These are phyloP conservation scores for Omphalotus olearius DNA, from an alignment of 1,284 basidiomycete species.

Conservation along the genomic window DNA sequence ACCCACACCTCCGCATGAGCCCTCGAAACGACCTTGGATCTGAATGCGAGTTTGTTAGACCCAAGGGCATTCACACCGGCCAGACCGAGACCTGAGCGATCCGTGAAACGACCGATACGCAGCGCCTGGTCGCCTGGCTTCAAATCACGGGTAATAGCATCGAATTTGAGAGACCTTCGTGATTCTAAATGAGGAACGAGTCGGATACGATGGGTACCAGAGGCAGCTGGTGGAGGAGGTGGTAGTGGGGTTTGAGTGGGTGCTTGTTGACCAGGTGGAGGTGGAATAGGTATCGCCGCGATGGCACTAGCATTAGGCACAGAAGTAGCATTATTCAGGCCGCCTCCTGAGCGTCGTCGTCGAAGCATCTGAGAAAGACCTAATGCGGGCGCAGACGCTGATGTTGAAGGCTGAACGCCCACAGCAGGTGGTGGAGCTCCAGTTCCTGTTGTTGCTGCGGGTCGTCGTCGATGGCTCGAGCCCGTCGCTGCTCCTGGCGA, in stretches of 20 bases:
- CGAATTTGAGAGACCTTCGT: constrained; percentile 14
- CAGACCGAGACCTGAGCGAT: constrained; percentile 38
- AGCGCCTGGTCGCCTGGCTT: constrained; percentile 9
- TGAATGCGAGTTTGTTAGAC: constrained; percentile 89
- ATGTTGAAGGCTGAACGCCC: constrained; percentile 11
- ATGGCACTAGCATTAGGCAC: constrained; percentile 10
- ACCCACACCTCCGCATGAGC: constrained; percentile 96
- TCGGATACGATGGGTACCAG: constrained; percentile 51
- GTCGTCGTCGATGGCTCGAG: constrained; percentile 16
- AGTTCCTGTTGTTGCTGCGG: background rate
- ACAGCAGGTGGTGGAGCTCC: constrained; percentile 14
- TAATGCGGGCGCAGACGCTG: constrained; percentile 24
- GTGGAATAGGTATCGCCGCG: background rate
- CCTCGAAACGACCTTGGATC: constrained; percentile 92
- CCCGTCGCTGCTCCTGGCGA: constrained; percentile 17
- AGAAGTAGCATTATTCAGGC: constrained; percentile 15
- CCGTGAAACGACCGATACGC: constrained; percentile 15
- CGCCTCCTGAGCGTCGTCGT: constrained; percentile 42
- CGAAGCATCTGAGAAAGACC: constrained; percentile 47
- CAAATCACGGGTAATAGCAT: constrained; percentile 13
- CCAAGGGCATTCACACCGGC: constrained; percentile 67
- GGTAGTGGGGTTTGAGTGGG: constrained; percentile 11
- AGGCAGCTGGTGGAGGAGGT: constrained; percentile 16
- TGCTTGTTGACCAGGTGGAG: background rate
- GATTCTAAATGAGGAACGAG: constrained; percentile 16